A percentile compares a stretch with the other conserved stretches of the same genome.
Conservation (phyloP, 495 filamentous ascomycete genomes). For the Chaetomium cochliodes region DNA sequence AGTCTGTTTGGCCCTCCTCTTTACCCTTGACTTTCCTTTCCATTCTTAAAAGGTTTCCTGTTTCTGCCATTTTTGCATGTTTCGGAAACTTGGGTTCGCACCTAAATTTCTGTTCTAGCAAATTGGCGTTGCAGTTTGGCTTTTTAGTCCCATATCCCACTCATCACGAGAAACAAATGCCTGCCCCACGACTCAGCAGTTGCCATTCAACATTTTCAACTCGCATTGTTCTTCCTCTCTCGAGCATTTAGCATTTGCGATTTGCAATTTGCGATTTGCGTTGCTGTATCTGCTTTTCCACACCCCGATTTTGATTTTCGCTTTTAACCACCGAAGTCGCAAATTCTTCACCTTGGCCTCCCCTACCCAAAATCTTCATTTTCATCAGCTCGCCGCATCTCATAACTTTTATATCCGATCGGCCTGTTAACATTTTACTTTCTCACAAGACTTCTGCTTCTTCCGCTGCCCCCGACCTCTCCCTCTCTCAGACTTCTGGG, state of each 20-base stretch:
- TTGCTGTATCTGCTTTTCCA: slow-evolving; percentile 1
- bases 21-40: background rate
- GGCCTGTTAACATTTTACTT: slow-evolving; percentile 22
- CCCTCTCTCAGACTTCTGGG: slow-evolving; percentile 65
- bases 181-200: background rate
- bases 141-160: background rate
- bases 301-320: slow-evolving; percentile 15
- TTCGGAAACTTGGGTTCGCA: background rate
- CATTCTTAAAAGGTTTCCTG: background rate
- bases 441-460: slow-evolving; percentile 65
- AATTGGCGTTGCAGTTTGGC: background rate
- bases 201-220: background rate
- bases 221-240: background rate
- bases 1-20: background rate
- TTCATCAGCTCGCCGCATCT: slow-evolving; percentile 3
- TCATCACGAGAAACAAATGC: background rate
- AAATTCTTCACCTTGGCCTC: slow-evolving; percentile 3
- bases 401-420: slow-evolving; percentile 10
- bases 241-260: background rate
- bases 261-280: background rate
- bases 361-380: slow-evolving; percentile 8
- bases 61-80: background rate
- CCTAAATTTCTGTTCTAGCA: background rate
- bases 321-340: slow-evolving; percentile 16
- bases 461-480: slow-evolving; percentile 77